Evolutionary conservation across 106 monocot genomes (phyloP).

Genomic region (Allium sativum): DNA sequence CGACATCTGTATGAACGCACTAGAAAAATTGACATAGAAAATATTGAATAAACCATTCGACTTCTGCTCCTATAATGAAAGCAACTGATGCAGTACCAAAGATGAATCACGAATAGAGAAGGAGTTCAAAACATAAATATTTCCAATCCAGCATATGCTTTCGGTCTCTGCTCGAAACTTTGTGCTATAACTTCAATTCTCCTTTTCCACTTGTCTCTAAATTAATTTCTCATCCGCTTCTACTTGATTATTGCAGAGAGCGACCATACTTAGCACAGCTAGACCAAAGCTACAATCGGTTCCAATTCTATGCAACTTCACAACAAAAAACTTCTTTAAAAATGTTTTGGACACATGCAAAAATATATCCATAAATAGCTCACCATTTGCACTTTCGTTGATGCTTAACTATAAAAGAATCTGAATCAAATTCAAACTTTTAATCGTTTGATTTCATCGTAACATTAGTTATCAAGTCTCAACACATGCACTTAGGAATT

Average conservation of each 20-base stretch:
- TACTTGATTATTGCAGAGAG: constrained; percentile 40
- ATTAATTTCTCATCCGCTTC: not conserved
- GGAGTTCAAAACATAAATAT: constrained; percentile 57
- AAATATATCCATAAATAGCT: constrained; percentile 35
- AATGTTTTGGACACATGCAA: constrained; percentile 85
- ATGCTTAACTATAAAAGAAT: constrained; percentile 19
- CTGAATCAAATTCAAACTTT: too few relatives aligned
- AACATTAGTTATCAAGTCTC: too few relatives aligned
- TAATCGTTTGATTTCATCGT: too few relatives aligned
- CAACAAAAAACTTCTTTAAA: constrained; percentile 45
- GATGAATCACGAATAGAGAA: constrained; percentile 41
- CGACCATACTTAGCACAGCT: constrained; percentile 55
- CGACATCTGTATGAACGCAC: too few relatives aligned
- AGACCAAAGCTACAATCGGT: constrained; percentile 26
- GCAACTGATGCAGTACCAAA: constrained; percentile 58
- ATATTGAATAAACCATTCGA: constrained; percentile 37
- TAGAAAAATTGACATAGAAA: too few relatives aligned
- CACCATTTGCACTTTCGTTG: constrained; percentile 58
- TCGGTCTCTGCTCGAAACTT: constrained; percentile 29
- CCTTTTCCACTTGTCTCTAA: not conserved
- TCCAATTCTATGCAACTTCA: constrained; percentile 71
- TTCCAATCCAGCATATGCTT: constrained; percentile 42
- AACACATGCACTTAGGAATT: too few relatives aligned
- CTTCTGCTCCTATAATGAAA: constrained; percentile 69
- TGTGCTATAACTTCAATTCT: constrained; percentile 32